Base-by-base conservation (phyloP, 257 asterid genomes). In the Ehretia macrophylla region DNA sequence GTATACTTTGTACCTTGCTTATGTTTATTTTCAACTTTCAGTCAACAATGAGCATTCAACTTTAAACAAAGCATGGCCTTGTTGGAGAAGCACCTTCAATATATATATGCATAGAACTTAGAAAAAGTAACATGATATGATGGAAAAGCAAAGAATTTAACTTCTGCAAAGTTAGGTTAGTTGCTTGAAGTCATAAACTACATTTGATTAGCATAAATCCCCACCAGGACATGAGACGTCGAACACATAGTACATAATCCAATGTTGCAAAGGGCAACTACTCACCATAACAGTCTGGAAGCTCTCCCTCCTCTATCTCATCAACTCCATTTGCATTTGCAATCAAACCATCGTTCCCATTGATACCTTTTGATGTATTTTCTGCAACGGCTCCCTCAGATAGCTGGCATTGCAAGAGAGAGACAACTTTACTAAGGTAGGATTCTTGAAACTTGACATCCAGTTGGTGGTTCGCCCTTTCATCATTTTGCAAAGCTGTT, bases 381-480 rank as follows among this genome's bases (percentile, higher is more conserved):
- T 77, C 94, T 68, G 79, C 74, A 70, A 84, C 79, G 58, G 91
- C 94, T 67, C 99, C 99, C 82, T 93, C 99, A 9, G 91, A 75
- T 67, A 93, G 68, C 61, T 93, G 78, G 70, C 99, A 93, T 67
- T 93, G 95, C 81, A 93, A 74, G 65, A 93, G 95, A 64, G 83
- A 73, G 70, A 89, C 99, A 74, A 89, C 94, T 82, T 85, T 83
- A 44, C 70, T 77, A 32, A 93, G 76, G 77, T 93, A 88, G 32
- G 85, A 88, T 73, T 93, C 99, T 83, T 93, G 99, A 77, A 93
- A 93, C 86, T 93, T 93, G 76, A 89, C 92, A 72, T 93, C 99
- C 58, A 89, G 95, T 68, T 93, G 97, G 76, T 83, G 81, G 69
- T 85, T 93, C 53, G 90, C 96, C 79, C 97, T 86, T 76, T 93